Percentiles rank a stretch among this genome's conserved stretches.
Conservation (phyloP, 768 basidiomycete species). For the Baorangia bicolor region DNA sequence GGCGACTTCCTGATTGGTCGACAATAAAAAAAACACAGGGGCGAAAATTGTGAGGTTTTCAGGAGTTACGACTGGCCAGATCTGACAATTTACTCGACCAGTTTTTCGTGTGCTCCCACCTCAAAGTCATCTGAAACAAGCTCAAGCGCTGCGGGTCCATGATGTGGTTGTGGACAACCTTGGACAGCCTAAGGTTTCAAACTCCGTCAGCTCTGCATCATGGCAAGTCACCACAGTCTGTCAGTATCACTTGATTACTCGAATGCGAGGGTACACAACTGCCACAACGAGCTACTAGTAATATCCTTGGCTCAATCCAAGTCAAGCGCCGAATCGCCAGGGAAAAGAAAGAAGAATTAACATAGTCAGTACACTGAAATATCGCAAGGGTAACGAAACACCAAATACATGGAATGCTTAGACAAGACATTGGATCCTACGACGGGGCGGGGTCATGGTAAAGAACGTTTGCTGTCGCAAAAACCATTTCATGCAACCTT, state of each 20-base stretch:
- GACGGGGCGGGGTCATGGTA: slow-evolving; percentile 13
- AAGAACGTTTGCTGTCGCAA: slow-evolving; percentile 25
- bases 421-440: slow-evolving; percentile 9
- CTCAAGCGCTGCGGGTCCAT: no score
- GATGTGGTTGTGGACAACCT: no score
- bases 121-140: no score
- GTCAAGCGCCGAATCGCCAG: neutral
- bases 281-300: neutral
- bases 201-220: no score
- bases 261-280: neutral
- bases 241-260: neutral
- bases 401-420: slow-evolving; percentile 11
- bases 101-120: no score
- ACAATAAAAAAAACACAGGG: no score
- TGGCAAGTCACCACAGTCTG: neutral
- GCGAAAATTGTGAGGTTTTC: no score
- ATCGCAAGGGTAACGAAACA: slow-evolving; percentile 4
- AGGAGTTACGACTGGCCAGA: no score
- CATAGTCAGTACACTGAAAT: slow-evolving; percentile 1
- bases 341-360: neutral
- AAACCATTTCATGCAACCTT: slow-evolving; percentile 21
- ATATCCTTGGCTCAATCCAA: neutral
- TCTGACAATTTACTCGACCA: no score
- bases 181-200: no score
- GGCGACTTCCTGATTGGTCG: no score